phyloP scores from a whole-genome alignment of 768 basidiomycete genomes.

The Tylopilus sp. region DNA sequence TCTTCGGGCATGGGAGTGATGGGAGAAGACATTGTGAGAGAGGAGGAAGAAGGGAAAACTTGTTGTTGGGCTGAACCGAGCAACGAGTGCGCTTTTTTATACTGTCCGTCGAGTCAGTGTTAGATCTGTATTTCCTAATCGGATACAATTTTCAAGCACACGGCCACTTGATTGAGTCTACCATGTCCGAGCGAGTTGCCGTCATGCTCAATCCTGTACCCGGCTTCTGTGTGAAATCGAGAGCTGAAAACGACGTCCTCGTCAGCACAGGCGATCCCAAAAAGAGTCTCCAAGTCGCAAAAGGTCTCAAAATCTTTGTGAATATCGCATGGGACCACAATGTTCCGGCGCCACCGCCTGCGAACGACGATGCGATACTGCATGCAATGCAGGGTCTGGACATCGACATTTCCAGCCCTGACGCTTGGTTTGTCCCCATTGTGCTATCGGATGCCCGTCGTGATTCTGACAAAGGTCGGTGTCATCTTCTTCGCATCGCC shows the following conservation, averaged over 20 bases:
- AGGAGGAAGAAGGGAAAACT: neutral
- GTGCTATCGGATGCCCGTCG: conserved; percentile 60
- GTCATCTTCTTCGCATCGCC: conserved; percentile 6
- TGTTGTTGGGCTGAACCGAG: neutral
- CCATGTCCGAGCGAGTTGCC: conserved; percentile 12
- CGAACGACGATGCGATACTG: conserved; percentile 54
- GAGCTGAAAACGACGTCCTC: conserved; percentile 39
- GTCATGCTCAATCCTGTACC: conserved; percentile 53
- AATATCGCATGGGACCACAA: conserved; percentile 70
- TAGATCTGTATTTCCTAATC: conserved; percentile 10
- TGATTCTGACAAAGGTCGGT: conserved; percentile 69
- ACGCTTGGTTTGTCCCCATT: conserved; percentile 65
- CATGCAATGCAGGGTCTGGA: conserved; percentile 53
- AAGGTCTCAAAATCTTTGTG: conserved; percentile 63
- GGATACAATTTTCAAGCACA: neutral
- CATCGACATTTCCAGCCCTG: conserved; percentile 35
- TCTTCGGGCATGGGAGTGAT: conserved; percentile 67
- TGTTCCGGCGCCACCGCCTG: conserved; percentile 67
- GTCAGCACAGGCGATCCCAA: conserved; percentile 9
- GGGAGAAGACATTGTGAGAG: conserved; percentile 21
- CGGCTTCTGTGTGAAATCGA: conserved; percentile 71
- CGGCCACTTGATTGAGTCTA: conserved; percentile 18
- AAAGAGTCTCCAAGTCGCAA: conserved; percentile 31
- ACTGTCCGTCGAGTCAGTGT: neutral
- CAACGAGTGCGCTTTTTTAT: conserved; percentile 29